phyloP scores from a whole-genome alignment of 306 rosid genomes.

The Bauhinia variegata region DNA sequence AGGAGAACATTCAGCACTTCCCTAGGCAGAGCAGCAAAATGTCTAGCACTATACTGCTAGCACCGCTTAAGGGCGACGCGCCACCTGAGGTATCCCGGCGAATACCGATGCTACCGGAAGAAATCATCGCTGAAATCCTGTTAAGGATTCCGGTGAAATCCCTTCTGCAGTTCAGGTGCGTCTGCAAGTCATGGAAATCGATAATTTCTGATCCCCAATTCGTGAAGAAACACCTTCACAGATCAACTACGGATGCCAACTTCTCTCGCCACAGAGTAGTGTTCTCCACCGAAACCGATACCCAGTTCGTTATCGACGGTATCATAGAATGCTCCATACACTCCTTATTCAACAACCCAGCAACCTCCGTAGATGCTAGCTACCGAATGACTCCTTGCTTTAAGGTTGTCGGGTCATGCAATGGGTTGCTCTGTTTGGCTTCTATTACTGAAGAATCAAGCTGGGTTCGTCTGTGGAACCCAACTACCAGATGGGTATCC shows the following conservation, averaged over 20 bases:
- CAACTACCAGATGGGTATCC: neutral
- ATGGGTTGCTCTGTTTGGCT: slow-evolving; percentile 3
- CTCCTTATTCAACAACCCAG: neutral
- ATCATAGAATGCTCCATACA: neutral
- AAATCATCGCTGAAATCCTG: neutral
- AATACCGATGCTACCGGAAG: neutral
- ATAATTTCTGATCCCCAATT: neutral
- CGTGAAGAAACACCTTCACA: neutral
- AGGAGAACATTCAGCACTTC: too few relatives aligned
- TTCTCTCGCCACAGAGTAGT: neutral
- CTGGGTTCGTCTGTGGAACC: slow-evolving; percentile 26
- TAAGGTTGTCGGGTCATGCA: neutral
- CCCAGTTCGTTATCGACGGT: too few relatives aligned
- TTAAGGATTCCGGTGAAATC: neutral
- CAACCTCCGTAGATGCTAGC: neutral
- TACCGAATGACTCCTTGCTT: neutral
- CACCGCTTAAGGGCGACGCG: neutral
- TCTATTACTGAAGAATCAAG: neutral
- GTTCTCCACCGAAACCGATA: neutral
- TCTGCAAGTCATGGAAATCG: neutral
- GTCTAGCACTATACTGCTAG: too few relatives aligned
- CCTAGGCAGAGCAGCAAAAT: too few relatives aligned
- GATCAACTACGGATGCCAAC: neutral
- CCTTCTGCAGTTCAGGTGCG: neutral
- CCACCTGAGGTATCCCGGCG: neutral